Evolutionary conservation across 2,329 filamentous ascomycete species (phyloP).

Genomic region (Epichloe sylvatica): DNA sequence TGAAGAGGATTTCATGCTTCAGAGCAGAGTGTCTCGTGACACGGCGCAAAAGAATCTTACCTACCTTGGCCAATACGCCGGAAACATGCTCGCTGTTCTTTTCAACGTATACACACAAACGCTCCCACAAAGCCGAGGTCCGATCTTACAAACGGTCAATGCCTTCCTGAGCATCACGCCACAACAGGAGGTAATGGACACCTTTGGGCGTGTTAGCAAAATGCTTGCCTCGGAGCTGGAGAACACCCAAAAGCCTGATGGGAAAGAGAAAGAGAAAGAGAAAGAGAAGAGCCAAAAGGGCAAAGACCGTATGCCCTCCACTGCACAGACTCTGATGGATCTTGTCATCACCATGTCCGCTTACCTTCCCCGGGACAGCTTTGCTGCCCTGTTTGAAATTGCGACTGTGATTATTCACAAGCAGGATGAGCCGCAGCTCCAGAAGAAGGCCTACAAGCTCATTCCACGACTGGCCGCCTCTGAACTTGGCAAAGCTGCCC

Average conservation of each 20-base stretch:
- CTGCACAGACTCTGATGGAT: constrained; percentile 90
- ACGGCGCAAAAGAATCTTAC: constrained; percentile 66
- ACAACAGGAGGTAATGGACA: constrained; percentile 63
- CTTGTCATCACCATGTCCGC: constrained; percentile 91
- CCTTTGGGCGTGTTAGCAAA: constrained; percentile 72
- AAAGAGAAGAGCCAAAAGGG: constrained; percentile 47
- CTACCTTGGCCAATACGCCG: constrained; percentile 66
- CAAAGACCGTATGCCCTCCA: constrained; percentile 70
- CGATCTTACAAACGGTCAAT: constrained; percentile 89
- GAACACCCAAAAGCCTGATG: constrained; percentile 33
- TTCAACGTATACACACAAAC: constrained; percentile 99
- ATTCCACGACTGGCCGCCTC: constrained; percentile 83
- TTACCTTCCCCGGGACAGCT: constrained; percentile 74
- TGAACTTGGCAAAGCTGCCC: constrained; percentile 58
- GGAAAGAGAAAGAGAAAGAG: constrained; percentile 40
- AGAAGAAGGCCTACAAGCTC: constrained; percentile 98
- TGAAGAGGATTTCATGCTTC: constrained; percentile 60
- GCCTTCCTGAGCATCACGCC: constrained; percentile 83
- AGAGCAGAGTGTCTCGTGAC: constrained; percentile 62
- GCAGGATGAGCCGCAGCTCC: constrained; percentile 74
- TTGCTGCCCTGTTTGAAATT: constrained; percentile 75
- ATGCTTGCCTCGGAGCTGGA: constrained; percentile 65
- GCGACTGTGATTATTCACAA: constrained; percentile 70
- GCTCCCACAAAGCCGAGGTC: constrained; percentile 77
- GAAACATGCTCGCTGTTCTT: constrained; percentile 86